phyloP scores from a whole-genome alignment of 2,329 filamentous ascomycete genomes.

The Graphilbum fragrans region DNA sequence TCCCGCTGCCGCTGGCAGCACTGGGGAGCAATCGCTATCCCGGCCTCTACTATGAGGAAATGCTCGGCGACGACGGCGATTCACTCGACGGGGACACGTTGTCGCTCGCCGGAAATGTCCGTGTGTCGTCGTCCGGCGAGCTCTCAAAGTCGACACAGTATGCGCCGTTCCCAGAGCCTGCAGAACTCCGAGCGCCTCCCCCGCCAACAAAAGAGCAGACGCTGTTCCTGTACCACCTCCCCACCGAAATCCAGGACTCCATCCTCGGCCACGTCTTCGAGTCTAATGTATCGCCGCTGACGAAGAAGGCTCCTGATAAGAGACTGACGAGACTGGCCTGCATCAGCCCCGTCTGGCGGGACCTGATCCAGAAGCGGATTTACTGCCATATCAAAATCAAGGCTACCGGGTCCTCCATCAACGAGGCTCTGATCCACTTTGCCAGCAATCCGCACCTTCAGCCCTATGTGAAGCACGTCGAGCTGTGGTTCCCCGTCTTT shows the following conservation, averaged over 20 bases:
- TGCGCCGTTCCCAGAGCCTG: no score
- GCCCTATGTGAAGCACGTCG: slow-evolving; percentile 56
- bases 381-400: slow-evolving; percentile 69
- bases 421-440: slow-evolving; percentile 51
- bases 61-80: no score
- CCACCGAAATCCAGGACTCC: slow-evolving; percentile 59
- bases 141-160: no score
- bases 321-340: slow-evolving; percentile 55
- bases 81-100: no score
- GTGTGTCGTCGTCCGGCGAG: no score
- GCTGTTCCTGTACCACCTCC: slow-evolving; percentile 39
- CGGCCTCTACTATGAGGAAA: no score
- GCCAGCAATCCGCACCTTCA: slow-evolving; percentile 43
- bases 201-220: slow-evolving; percentile 5
- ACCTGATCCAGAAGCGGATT: slow-evolving; percentile 57
- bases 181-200: slow-evolving; percentile 7
- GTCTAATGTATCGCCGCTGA: slow-evolving; percentile 49
- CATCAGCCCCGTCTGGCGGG: slow-evolving; percentile 51
- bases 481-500: slow-evolving; percentile 69
- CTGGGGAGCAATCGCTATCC: no score
- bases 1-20: no score
- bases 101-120: no score
- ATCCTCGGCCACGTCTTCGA: slow-evolving; percentile 63
- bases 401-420: slow-evolving; percentile 51
- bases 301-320: slow-evolving; percentile 43